Evolutionary conservation across 805 yeast species (phyloP), one percentile per base, ranked within the genome.

Genomic region (Zygotorulaspora danielsina): DNA sequence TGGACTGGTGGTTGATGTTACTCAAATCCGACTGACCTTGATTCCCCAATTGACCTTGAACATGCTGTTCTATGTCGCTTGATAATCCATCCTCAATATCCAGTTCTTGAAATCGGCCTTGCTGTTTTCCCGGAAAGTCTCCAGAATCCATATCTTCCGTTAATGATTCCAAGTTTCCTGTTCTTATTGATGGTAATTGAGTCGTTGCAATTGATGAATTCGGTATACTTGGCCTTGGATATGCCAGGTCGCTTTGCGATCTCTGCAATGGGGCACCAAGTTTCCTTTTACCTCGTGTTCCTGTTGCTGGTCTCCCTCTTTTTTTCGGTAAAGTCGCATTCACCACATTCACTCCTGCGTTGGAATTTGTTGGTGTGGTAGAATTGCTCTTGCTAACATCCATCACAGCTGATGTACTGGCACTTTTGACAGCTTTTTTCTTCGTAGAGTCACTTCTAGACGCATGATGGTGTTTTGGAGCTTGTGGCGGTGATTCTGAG

Each of bases 391-490:
- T 33, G 18, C 27, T 30, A 11, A 38, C 45, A 7, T 44, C 48
- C 36, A 29, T 34, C 26, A 39, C 32, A 11, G 48, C 48, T 9
- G 48, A 41, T 30, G 43, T 38, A 20, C 48, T 44, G 6, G 48
- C 48, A 49, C 62, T 48, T 57, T 58, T 59, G 5, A 44, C 42
- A 16, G 59, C 55, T 28, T 43, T 44, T 28, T 53, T 54, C 15
- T 54, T 42, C 32, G 61, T 55, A 32, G 69, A 55, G 29, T 67
- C 66, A 31, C 66, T 65, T 32, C 74, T 65, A 2, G 84, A 70
- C 5, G 83, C 78, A 54, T 82, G 80, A 36, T 78, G 82, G 50
- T 79, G 82, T 49, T 79, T 76, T 32, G 83, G 81, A 19, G 79
- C 79, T 6, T 75, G 75, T 11, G 81, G 80, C 2, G 80, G 79